Conservation (phyloP, 2,329 filamentous ascomycete genomes). For the Sordariomycetes sp. region DNA sequence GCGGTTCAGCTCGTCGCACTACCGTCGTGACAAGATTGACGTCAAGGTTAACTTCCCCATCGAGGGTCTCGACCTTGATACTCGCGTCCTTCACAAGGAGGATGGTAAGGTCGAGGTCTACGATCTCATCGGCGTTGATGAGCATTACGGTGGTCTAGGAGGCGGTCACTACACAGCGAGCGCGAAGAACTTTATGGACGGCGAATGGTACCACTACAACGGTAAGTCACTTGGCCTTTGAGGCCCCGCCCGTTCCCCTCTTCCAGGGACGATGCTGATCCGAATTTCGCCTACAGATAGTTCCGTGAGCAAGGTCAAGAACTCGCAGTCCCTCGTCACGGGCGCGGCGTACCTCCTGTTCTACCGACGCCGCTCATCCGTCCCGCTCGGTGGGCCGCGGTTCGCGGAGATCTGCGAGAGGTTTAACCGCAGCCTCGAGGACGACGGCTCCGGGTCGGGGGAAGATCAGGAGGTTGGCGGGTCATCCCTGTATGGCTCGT, state of each 20-base stretch:
- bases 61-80: conserved; percentile 70
- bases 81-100: conserved; percentile 66
- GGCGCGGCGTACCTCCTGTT: conserved; percentile 83
- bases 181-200: conserved; percentile 82
- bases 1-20: conserved; percentile 77
- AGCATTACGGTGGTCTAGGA: conserved; percentile 85
- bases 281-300: conserved; percentile 44
- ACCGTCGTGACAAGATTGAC: conserved; percentile 81
- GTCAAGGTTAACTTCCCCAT: conserved; percentile 84
- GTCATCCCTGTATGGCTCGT: conserved; percentile 82
- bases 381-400: conserved; percentile 65
- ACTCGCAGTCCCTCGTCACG: conserved; percentile 53
- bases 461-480: conserved; percentile 70
- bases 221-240: conserved; percentile 39
- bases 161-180: conserved; percentile 95
- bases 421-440: conserved; percentile 38
- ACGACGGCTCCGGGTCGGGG: conserved; percentile 43
- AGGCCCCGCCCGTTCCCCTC: not conserved
- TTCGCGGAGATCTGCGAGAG: conserved; percentile 58
- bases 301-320: conserved; percentile 47
- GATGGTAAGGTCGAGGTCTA: conserved; percentile 75
- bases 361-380: conserved; percentile 72
- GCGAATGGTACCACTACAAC: conserved; percentile 93
- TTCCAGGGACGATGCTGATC: conserved; percentile 22
- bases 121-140: conserved; percentile 90